Evolutionary conservation across 768 basidiomycete species (phyloP), one percentile per base, ranked within the genome.

Genomic region (Pisolithus marmoratus): DNA sequence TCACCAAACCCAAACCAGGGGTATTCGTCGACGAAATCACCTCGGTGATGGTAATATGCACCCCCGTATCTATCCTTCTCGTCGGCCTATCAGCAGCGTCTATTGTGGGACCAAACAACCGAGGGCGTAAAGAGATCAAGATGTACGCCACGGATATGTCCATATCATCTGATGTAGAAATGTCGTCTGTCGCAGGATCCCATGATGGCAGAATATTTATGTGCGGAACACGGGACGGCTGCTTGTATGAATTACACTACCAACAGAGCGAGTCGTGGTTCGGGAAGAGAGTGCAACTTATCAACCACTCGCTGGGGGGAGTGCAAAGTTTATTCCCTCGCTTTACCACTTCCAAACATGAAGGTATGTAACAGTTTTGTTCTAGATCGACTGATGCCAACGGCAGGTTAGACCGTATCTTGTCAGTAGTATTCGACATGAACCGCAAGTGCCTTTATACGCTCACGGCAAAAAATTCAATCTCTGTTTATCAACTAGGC

Each of bases 1-100:
- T 97, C 55, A 90, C 97, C 49, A 84, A 78, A 66, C 91, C 94
- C 19, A 92, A 88, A 63, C 79, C 77, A 22, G 81, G 83, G 45
- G 85, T 97, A 31, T 97, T 98, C 65, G 85, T 96, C 59, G 92
- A 97, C 64, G 87, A 93, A 61, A 96, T 98, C 66, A 82, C 85
- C 17, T 82, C 82, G 53, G 72, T 99, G 41, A 83, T 98, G 56
- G 86, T 97, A 57, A 82, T 98, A 57, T 94, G 90, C 60, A 96
- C 94, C 0, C 87, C 88, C 1, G 72, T 90, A 26, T 85, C 86
- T 12, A 79, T 94, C 27, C 79, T 90, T 48, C 81, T 98, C 51
- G 80, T 98, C 57, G 95, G 94, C 29, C 75, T 98, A 34, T 83
- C 90, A 1, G 54, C 53, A 3, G 73, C 77, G 5, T 64, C 74